phyloP scores from a whole-genome alignment of 1,284 basidiomycete genomes.

The Naganishia sp. region DNA sequence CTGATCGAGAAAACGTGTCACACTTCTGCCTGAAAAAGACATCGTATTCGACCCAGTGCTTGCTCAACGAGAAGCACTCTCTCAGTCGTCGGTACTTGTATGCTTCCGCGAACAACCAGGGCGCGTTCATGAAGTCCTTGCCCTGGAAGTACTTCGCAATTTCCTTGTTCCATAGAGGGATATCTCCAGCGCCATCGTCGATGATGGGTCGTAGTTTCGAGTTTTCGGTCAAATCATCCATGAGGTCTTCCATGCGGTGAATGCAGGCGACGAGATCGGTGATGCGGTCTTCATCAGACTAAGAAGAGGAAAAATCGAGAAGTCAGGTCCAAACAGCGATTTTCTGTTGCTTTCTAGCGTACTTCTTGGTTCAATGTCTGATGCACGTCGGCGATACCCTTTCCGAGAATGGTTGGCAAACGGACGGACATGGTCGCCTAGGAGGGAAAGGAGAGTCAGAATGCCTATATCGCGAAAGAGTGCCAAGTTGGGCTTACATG shows the following conservation, averaged over 20 bases:
- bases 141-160: constrained; percentile 92
- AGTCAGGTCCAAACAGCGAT: neutral
- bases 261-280: constrained; percentile 85
- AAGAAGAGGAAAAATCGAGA: neutral
- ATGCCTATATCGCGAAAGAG: neutral
- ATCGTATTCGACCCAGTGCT: constrained; percentile 84
- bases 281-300: constrained; percentile 79
- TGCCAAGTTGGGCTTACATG: constrained; percentile 56
- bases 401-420: constrained; percentile 91
- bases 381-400: constrained; percentile 90
- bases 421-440: constrained; percentile 87
- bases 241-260: constrained; percentile 78
- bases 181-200: constrained; percentile 91
- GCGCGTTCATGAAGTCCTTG: constrained; percentile 68
- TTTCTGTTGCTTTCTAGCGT: neutral
- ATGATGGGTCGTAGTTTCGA: constrained; percentile 79
- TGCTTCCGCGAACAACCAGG: constrained; percentile 66
- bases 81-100: constrained; percentile 96
- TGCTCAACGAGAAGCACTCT: constrained; percentile 92
- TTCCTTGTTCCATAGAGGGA: constrained; percentile 96
- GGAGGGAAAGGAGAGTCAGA: constrained; percentile 32
- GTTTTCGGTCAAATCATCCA: constrained; percentile 76
- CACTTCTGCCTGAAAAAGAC: constrained; percentile 90
- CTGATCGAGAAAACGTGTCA: constrained; percentile 92
- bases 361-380: constrained; percentile 79